A percentile compares a stretch with the other conserved stretches of the same genome.
Evolutionary conservation across 2,329 filamentous ascomycete genomes (phyloP).

Genomic region (Ascochyta rabiei): DNA sequence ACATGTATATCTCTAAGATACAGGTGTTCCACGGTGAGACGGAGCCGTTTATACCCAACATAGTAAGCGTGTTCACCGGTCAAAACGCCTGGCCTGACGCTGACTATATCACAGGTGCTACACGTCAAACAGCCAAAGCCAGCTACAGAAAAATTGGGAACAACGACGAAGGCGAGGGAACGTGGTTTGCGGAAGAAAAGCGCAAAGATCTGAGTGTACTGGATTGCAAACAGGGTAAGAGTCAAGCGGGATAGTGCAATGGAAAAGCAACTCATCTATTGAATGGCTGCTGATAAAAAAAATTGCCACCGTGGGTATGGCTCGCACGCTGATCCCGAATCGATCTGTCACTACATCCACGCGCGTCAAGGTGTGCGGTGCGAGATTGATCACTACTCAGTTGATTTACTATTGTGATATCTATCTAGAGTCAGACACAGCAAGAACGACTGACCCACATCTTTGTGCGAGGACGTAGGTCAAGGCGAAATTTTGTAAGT

Average conservation of each 20-base stretch:
- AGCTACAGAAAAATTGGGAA: neutral
- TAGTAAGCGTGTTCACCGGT: slow-evolving; percentile 6
- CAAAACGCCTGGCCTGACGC: no score
- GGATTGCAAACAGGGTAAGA: no score
- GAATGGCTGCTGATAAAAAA: no score
- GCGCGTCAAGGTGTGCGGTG: neutral
- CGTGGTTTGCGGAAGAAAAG: neutral
- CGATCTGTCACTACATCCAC: no score
- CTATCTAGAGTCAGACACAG: neutral
- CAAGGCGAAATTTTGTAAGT: slow-evolving; percentile 19
- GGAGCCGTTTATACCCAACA: neutral
- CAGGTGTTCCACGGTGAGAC: slow-evolving; percentile 9
- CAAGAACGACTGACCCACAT: neutral
- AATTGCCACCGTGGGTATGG: no score
- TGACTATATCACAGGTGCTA: neutral
- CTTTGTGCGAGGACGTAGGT: neutral
- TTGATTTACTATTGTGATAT: neutral
- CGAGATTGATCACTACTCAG: neutral
- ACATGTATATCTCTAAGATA: slow-evolving; percentile 13
- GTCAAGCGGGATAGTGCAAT: no score
- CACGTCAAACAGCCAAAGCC: neutral
- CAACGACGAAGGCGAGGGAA: neutral
- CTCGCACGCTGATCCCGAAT: no score
- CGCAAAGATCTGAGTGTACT: neutral
- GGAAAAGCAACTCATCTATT: no score